A percentile compares a stretch with the other conserved stretches of the same genome.
phyloP scores from a whole-genome alignment of 2,329 filamentous ascomycete genomes.

The Blastomyces parvus region DNA sequence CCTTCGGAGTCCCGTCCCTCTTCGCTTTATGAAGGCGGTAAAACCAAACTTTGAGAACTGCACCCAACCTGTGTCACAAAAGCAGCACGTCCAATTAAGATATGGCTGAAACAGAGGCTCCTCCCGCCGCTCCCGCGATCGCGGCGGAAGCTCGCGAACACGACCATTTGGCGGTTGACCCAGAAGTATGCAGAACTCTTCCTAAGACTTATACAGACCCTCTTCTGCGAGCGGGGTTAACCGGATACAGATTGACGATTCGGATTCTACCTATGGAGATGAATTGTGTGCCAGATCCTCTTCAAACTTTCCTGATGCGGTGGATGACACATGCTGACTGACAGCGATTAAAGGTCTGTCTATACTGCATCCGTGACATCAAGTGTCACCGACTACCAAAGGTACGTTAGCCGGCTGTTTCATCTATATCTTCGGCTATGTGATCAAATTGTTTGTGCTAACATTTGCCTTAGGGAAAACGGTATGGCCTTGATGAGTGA shows the following conservation, averaged over 20 bases:
- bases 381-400: slow-evolving; percentile 7
- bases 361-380: slow-evolving; percentile 10
- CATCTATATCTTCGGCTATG: background rate
- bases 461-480: background rate
- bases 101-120: background rate
- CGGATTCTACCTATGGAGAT: slow-evolving; percentile 8
- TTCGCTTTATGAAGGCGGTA: background rate
- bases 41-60: background rate
- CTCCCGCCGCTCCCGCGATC: background rate
- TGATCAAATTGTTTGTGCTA: background rate
- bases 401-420: slow-evolving; percentile 13
- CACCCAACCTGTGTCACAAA: background rate
- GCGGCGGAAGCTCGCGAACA: background rate
- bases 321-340: background rate
- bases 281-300: slow-evolving; percentile 1
- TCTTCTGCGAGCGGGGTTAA: slow-evolving; percentile 9
- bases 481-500: background rate
- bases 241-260: background rate
- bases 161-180: background rate
- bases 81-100: background rate
- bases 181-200: background rate
- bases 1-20: background rate
- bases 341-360: background rate
- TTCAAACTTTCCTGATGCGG: background rate
- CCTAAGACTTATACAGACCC: slow-evolving; percentile 5